A percentile compares a stretch with the other conserved stretches of the same genome.
Conservation (phyloP, 495 filamentous ascomycete species). For the Pseudevernia furfuracea region DNA sequence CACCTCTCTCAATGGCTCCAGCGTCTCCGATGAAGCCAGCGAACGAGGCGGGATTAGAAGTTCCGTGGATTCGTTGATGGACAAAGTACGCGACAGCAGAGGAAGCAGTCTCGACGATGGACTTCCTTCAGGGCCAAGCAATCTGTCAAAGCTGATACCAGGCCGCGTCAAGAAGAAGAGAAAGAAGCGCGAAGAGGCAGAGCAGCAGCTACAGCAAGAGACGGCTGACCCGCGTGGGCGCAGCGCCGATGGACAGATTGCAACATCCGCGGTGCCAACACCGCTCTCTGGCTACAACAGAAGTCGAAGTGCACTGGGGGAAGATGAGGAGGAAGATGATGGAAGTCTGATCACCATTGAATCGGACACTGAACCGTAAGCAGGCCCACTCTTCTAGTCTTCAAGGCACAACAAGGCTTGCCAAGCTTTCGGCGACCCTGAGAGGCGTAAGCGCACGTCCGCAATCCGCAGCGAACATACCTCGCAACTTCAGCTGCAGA, state of each 20-base stretch:
- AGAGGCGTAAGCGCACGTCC: slow-evolving; percentile 8
- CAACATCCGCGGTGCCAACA: slow-evolving; percentile 19
- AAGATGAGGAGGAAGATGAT: slow-evolving; percentile 41
- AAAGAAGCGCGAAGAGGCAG: slow-evolving; percentile 26
- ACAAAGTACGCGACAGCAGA: slow-evolving; percentile 37
- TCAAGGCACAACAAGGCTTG: slow-evolving; percentile 22
- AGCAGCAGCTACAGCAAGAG: slow-evolving; percentile 30
- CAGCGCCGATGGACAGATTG: slow-evolving; percentile 28
- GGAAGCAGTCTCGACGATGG: slow-evolving; percentile 30
- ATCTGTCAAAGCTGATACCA: slow-evolving; percentile 45
- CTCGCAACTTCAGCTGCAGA: neutral
- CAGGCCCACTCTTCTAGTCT: slow-evolving; percentile 23
- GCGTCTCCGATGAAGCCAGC: slow-evolving; percentile 27
- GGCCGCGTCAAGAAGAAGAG: slow-evolving; percentile 42
- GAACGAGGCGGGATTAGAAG: slow-evolving; percentile 26
- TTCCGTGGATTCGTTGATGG: slow-evolving; percentile 27
- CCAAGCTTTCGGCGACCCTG: slow-evolving; percentile 22
- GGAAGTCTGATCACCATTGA: slow-evolving; percentile 61
- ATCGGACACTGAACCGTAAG: slow-evolving; percentile 63
- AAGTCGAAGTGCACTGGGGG: slow-evolving; percentile 28
- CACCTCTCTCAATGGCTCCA: slow-evolving; percentile 27
- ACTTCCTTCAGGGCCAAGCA: slow-evolving; percentile 21
- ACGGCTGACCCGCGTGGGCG: slow-evolving; percentile 31
- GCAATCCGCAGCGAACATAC: slow-evolving; percentile 2
- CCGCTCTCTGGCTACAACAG: slow-evolving; percentile 11